Percentiles rank a stretch among this genome's conserved stretches.
Evolutionary conservation across 1,284 basidiomycete species (phyloP).

Genomic region (Malassezia pachydermatis): DNA sequence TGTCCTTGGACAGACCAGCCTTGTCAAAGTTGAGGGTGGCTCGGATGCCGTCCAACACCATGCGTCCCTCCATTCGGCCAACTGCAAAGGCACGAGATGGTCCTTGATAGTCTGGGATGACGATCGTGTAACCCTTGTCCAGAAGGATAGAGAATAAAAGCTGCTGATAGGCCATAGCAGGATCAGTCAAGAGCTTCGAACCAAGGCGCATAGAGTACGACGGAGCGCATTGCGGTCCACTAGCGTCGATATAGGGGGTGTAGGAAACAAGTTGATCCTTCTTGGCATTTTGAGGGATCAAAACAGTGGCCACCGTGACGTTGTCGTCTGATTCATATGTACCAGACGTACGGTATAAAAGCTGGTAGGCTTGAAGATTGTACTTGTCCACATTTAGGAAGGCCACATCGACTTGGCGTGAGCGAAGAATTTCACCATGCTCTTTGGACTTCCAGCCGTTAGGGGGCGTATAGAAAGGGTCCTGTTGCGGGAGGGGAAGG

Average conservation of each 20-base stretch:
- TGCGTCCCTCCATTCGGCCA: constrained; percentile 26
- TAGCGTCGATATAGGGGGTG: constrained; percentile 22
- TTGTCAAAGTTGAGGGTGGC: constrained; percentile 25
- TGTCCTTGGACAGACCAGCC: constrained; percentile 20
- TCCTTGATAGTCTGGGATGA: constrained; percentile 33
- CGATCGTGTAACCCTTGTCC: constrained; percentile 26
- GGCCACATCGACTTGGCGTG: constrained; percentile 1
- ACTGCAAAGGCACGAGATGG: constrained; percentile 31
- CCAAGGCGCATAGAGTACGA: constrained; percentile 16
- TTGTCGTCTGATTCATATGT: neutral
- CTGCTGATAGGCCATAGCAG: too few relatives aligned
- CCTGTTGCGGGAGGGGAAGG: constrained; percentile 10
- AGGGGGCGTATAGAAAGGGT: constrained; percentile 10
- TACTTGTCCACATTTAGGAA: constrained; percentile 2
- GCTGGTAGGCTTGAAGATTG: constrained; percentile 23
- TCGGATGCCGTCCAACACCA: constrained; percentile 29
- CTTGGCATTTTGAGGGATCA: constrained; percentile 22
- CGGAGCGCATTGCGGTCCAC: constrained; percentile 23
- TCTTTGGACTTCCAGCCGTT: neutral
- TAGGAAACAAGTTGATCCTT: constrained; percentile 23
- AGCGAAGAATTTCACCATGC: constrained; percentile 11
- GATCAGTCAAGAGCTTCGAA: neutral
- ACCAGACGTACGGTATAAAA: constrained; percentile 24
- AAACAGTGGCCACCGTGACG: constrained; percentile 24
- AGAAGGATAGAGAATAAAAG: constrained; percentile 4